A percentile compares a stretch with the other conserved stretches of the same genome.
phyloP scores from a whole-genome alignment of 768 basidiomycete genomes.

The Rhizopogon vesiculosus region DNA sequence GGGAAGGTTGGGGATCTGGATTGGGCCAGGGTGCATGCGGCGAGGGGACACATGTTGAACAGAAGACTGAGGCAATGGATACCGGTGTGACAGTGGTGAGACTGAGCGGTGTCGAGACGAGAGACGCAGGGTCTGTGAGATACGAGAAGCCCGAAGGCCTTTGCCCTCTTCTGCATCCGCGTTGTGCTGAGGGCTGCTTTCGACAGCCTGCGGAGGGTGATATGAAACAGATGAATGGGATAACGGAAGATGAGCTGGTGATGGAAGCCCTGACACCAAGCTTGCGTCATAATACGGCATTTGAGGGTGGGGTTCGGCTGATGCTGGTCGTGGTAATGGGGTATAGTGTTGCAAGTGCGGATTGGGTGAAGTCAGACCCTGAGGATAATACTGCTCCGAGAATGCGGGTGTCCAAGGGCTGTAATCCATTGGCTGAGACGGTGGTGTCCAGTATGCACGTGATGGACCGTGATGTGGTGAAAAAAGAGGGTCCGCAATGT shows the following conservation, averaged over 20 bases:
- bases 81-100: slow-evolving; percentile 57
- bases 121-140: slow-evolving; percentile 53
- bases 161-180: slow-evolving; percentile 52
- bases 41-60: slow-evolving; percentile 3
- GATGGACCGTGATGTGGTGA: neutral
- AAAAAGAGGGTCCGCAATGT: neutral
- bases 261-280: slow-evolving; percentile 32
- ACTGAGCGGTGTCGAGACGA: slow-evolving; percentile 56
- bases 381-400: neutral
- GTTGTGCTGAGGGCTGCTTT: slow-evolving; percentile 10
- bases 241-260: slow-evolving; percentile 21
- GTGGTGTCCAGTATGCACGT: neutral
- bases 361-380: neutral
- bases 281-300: slow-evolving; percentile 25
- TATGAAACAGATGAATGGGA: slow-evolving; percentile 26
- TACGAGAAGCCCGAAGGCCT: slow-evolving; percentile 54
- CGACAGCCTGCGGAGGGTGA: slow-evolving; percentile 7
- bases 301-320: slow-evolving; percentile 37
- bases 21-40: slow-evolving; percentile 16
- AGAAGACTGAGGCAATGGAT: slow-evolving; percentile 32
- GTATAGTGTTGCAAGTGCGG: slow-evolving; percentile 26
- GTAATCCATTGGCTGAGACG: neutral
- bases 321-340: slow-evolving; percentile 45
- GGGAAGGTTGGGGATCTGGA: slow-evolving; percentile 17
- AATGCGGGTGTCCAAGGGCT: neutral